A percentile compares a stretch with the other conserved stretches of the same genome.
Conservation (phyloP, 768 basidiomycete genomes). For the Lactifluus rugatus region DNA sequence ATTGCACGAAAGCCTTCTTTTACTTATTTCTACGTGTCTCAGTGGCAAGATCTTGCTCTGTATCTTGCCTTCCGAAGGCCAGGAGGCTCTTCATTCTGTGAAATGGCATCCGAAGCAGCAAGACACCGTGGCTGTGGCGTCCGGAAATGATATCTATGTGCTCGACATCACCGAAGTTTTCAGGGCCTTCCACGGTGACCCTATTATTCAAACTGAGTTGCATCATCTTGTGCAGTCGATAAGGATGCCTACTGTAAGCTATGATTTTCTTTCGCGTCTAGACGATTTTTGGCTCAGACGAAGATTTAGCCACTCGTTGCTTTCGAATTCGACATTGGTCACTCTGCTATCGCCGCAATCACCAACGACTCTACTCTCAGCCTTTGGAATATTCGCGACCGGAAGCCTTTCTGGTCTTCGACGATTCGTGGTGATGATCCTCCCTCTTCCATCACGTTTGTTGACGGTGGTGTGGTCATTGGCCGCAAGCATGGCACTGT, state of each 20-base stretch:
- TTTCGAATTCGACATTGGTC: slow-evolving; percentile 75
- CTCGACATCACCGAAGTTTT: slow-evolving; percentile 61
- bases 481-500: slow-evolving; percentile 79
- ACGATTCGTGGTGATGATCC: slow-evolving; percentile 70
- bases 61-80: slow-evolving; percentile 49
- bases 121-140: slow-evolving; percentile 75
- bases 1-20: background rate
- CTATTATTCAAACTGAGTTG: slow-evolving; percentile 59
- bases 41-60: slow-evolving; percentile 65
- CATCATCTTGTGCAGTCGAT: slow-evolving; percentile 60
- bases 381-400: slow-evolving; percentile 75
- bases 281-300: background rate
- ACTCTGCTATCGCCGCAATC: slow-evolving; percentile 70
- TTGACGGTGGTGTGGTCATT: slow-evolving; percentile 77
- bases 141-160: slow-evolving; percentile 63
- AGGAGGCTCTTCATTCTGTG: slow-evolving; percentile 63
- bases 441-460: slow-evolving; percentile 77
- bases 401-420: slow-evolving; percentile 62
- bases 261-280: background rate
- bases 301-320: slow-evolving; percentile 57
- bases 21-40: slow-evolving; percentile 9
- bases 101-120: slow-evolving; percentile 85
- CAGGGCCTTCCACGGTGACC: slow-evolving; percentile 51
- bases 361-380: slow-evolving; percentile 75
- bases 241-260: slow-evolving; percentile 57